A percentile compares a stretch with the other conserved stretches of the same genome.
Conservation (phyloP, 2,329 filamentous ascomycete genomes). For the Botryosphaeria dothidea region DNA sequence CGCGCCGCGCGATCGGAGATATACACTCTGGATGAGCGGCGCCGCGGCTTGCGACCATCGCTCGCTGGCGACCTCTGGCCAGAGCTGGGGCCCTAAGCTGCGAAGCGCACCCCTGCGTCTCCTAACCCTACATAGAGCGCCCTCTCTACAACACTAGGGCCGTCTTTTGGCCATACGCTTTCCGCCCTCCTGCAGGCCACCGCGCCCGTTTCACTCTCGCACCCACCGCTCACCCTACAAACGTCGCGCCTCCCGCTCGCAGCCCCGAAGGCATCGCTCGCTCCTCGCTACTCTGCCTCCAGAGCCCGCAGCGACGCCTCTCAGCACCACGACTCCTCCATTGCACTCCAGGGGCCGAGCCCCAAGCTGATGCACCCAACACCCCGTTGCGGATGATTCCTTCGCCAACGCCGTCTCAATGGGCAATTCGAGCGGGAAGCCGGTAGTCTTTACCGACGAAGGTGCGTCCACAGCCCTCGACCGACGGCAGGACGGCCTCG, state of each 20-base stretch:
- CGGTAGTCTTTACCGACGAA: slow-evolving; percentile 89
- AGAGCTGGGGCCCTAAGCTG: slow-evolving; percentile 11
- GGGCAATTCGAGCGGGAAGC: slow-evolving; percentile 95
- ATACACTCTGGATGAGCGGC: slow-evolving; percentile 13
- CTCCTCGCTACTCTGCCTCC: neutral
- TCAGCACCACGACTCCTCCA: neutral
- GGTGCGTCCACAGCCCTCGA: slow-evolving; percentile 56
- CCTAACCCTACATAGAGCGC: slow-evolving; percentile 8
- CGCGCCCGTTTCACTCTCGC: slow-evolving; percentile 17
- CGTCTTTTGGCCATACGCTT: slow-evolving; percentile 17
- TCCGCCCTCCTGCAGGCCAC: slow-evolving; percentile 17
- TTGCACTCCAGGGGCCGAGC: neutral
- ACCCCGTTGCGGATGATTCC: slow-evolving; percentile 18
- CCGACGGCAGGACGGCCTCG: neutral
- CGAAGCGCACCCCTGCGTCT: slow-evolving; percentile 8
- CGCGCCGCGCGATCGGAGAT: slow-evolving; percentile 13
- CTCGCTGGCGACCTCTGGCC: neutral
- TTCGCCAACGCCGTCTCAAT: slow-evolving; percentile 51
- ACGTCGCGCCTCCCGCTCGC: slow-evolving; percentile 14
- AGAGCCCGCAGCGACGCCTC: neutral
- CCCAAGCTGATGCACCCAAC: slow-evolving; percentile 9
- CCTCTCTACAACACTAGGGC: slow-evolving; percentile 18
- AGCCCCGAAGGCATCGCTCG: slow-evolving; percentile 6
- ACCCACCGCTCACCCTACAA: slow-evolving; percentile 16
- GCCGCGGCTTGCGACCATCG: slow-evolving; percentile 15